Percentiles rank a stretch among this genome's conserved stretches.
Evolutionary conservation across 1,284 basidiomycete genomes (phyloP).

Genomic region (Ustilago curta): DNA sequence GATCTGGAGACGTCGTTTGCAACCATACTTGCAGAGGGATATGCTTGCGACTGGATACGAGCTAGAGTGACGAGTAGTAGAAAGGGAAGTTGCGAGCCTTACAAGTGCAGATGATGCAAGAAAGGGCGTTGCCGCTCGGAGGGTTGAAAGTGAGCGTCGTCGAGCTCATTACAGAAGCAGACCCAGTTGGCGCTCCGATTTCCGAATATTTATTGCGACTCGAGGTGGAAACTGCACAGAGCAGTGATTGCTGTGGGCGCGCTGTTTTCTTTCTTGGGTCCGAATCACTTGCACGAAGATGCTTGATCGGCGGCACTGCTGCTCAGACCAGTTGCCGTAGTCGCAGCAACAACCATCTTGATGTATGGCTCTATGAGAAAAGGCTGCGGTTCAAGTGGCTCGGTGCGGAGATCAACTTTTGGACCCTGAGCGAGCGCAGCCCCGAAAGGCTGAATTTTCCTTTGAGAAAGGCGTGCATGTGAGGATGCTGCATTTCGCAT

Average conservation of each 20-base stretch:
- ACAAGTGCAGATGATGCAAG: neutral
- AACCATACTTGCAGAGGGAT: conserved; percentile 13
- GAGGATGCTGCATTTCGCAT: neutral
- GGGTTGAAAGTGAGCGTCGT: neutral
- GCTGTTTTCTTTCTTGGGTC: too few species aligned
- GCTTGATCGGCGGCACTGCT: too few species aligned
- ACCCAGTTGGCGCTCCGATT: neutral
- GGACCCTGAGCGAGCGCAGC: conserved; percentile 6
- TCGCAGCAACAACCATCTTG: too few species aligned
- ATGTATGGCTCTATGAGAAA: neutral
- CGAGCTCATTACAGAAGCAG: neutral
- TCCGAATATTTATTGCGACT: conserved; percentile 3
- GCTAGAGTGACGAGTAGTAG: neutral
- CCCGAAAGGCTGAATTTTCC: conserved; percentile 1
- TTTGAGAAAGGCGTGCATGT: neutral
- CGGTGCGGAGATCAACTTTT: conserved; percentile 1
- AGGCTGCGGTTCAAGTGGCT: neutral
- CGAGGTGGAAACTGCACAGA: too few species aligned
- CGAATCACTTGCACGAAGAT: too few species aligned
- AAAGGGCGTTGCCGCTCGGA: neutral
- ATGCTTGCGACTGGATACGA: neutral
- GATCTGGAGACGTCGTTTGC: conserved; percentile 31
- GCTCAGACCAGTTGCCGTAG: too few species aligned
- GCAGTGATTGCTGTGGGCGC: too few species aligned
- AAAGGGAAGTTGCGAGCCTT: neutral